These are phyloP conservation scores for Fraxinus greggii DNA, from an alignment of 305 asterid species.

Conservation along the genomic window DNA sequence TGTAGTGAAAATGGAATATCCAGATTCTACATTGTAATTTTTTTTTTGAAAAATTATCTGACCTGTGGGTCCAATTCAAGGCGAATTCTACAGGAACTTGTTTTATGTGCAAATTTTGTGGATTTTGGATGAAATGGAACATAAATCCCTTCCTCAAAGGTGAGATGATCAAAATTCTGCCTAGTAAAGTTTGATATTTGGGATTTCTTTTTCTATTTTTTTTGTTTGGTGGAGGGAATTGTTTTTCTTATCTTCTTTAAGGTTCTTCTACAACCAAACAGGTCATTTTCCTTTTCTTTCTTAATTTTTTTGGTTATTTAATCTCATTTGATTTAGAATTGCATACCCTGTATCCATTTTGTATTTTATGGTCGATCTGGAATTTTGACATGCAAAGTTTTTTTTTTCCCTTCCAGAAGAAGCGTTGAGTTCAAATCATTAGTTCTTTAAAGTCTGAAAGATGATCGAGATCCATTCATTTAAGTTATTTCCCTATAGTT, in stretches of 20 bases:
- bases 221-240: background rate
- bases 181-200: slow-evolving; percentile 15
- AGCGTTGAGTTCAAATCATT: background rate
- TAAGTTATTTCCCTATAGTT: background rate
- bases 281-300: background rate
- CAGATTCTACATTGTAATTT: slow-evolving; percentile 15
- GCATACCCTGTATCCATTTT: background rate
- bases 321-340: background rate
- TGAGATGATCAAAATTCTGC: slow-evolving; percentile 41
- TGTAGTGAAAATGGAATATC: slow-evolving; percentile 29
- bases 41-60: slow-evolving; percentile 23
- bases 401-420: background rate
- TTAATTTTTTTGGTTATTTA: background rate
- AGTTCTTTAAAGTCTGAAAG: slow-evolving; percentile 17
- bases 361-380: slow-evolving; percentile 42
- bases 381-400: slow-evolving; percentile 24
- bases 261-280: slow-evolving; percentile 4
- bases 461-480: slow-evolving; percentile 32
- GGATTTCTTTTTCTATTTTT: background rate
- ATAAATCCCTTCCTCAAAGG: slow-evolving; percentile 35
- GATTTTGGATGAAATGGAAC: slow-evolving; percentile 30
- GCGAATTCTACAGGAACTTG: slow-evolving; percentile 3
- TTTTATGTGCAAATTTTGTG: slow-evolving; percentile 29
- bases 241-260: background rate
- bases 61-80: background rate